A percentile compares a stretch with the other conserved stretches of the same genome.
These are phyloP conservation scores for Collariella sp. DNA, from an alignment of 495 filamentous ascomycete genomes.

Conservation along the genomic window DNA sequence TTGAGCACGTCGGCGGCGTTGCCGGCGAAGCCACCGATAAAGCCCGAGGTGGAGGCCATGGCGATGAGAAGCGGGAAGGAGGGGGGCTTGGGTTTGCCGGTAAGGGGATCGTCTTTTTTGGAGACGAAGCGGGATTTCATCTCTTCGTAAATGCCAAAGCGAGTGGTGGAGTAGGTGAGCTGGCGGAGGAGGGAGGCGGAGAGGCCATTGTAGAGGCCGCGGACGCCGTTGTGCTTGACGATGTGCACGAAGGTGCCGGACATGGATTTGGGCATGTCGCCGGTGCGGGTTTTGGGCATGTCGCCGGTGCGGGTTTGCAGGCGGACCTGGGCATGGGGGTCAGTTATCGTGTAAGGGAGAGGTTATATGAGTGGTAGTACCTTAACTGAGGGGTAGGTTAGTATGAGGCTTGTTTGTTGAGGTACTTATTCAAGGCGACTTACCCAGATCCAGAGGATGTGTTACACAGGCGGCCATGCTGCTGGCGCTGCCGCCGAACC, in stretches of 20 bases:
- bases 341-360: background rate
- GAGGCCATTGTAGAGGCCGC: conserved; percentile 76
- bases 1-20: conserved; percentile 95
- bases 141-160: conserved; percentile 92
- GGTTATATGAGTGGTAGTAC: conserved; percentile 1
- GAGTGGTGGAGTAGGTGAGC: conserved; percentile 82
- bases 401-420: conserved; percentile 3
- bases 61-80: conserved; percentile 64
- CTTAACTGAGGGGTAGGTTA: conserved; percentile 29
- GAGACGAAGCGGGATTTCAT: conserved; percentile 60
- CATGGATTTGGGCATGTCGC: conserved; percentile 63
- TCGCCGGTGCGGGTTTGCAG: conserved; percentile 70
- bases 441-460: conserved; percentile 80
- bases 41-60: conserved; percentile 74
- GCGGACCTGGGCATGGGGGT: conserved; percentile 49
- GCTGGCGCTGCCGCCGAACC: conserved; percentile 89
- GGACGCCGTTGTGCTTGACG: conserved; percentile 51
- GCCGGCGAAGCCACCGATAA: conserved; percentile 81
- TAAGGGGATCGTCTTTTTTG: background rate
- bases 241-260: conserved; percentile 73
- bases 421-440: conserved; percentile 19
- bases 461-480: conserved; percentile 85
- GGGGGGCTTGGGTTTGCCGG: conserved; percentile 41
- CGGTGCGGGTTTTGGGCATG: conserved; percentile 65
- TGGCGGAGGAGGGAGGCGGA: conserved; percentile 90